Evolutionary conservation across 164 flowering plant genomes (phyloP), one percentile per base, ranked within the genome.

Genomic region (Berberis vulgaris): DNA sequence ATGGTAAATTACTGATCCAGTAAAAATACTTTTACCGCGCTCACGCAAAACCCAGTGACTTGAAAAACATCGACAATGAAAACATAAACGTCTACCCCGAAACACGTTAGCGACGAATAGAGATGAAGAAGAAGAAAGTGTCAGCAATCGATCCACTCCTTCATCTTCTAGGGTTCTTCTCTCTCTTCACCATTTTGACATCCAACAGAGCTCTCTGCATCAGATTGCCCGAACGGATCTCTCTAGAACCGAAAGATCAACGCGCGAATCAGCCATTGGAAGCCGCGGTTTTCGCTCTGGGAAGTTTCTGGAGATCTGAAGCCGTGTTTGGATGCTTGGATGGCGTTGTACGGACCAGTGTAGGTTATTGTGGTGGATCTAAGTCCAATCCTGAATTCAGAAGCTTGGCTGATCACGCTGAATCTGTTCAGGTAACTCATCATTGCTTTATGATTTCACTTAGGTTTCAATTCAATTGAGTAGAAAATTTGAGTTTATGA

Each of bases 261-360:
- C 26, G 43, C 59, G 50, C 62, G 5, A 7, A 71, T 45, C 83
- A 58, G 54, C 77, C 78, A 4, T 63, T 86, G 26, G 83, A 76
- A 64, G 79, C 81, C 1, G 92, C 97, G 6, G 90, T 94, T 53
- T 94, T 94, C 65, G 87, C 96, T 54, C 84, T 94, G 9, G 99
- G 99, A 11, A 80, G 97, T 78, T 95, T 95, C 79, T 95, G 99
- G 99, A 89, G 99, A 72, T 87, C 97, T 3, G 99, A 95, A 64
- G 81, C 99, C 6, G 86, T 79, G 6, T 95, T 95, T 58, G 99
- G 97, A 1, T 95, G 99, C 82, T 65, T 91, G 59, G 67, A 82
- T 45, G 99, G 99, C 4, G 96, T 89, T 50, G 84, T 84, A 1
- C 78, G 87, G 46, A 89, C 99, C 12, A 72, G 88, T 9, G 90